A percentile compares a stretch with the other conserved stretches of the same genome.
These are phyloP conservation scores for Penicillium paneum DNA, from an alignment of 2,329 filamentous ascomycete species.

Conservation along the genomic window DNA sequence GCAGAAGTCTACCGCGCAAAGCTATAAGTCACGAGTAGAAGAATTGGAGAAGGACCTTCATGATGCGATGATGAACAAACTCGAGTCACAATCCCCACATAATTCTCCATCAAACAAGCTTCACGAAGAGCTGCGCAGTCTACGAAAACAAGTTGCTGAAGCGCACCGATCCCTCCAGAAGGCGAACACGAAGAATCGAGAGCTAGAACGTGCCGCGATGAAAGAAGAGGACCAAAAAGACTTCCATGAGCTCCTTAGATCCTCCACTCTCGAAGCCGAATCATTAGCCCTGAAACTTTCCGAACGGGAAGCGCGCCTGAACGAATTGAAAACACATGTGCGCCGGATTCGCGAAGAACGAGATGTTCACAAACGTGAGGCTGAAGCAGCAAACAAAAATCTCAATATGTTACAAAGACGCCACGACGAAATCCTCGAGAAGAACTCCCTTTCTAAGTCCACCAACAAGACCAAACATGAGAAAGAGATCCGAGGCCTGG, in stretches of 20 bases:
- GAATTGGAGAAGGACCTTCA: slow-evolving; percentile 67
- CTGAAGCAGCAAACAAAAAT: slow-evolving; percentile 40
- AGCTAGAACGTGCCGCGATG: slow-evolving; percentile 51
- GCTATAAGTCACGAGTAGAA: slow-evolving; percentile 62
- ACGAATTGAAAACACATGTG: slow-evolving; percentile 57
- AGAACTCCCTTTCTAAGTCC: slow-evolving; percentile 36
- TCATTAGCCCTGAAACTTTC: slow-evolving; percentile 69
- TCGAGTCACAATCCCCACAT: slow-evolving; percentile 52
- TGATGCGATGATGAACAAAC: slow-evolving; percentile 55
- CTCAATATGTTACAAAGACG: slow-evolving; percentile 55
- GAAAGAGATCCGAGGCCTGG: slow-evolving; percentile 73
- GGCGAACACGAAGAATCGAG: slow-evolving; percentile 49
- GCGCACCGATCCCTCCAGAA: slow-evolving; percentile 61
- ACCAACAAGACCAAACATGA: slow-evolving; percentile 48
- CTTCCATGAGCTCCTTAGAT: slow-evolving; percentile 47
- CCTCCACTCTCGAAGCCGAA: slow-evolving; percentile 53
- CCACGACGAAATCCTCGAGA: slow-evolving; percentile 60
- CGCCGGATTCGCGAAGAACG: slow-evolving; percentile 56
- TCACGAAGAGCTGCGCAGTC: slow-evolving; percentile 54
- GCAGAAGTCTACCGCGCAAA: slow-evolving; percentile 61
- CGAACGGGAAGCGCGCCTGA: slow-evolving; percentile 65
- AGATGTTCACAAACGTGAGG: slow-evolving; percentile 39
- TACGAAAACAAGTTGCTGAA: slow-evolving; percentile 60
- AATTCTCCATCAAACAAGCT: slow-evolving; percentile 47
- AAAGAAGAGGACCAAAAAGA: slow-evolving; percentile 44